Conservation (phyloP, 176 grass and related monocot genomes). For the Rhipidocladum racemiflorum region DNA sequence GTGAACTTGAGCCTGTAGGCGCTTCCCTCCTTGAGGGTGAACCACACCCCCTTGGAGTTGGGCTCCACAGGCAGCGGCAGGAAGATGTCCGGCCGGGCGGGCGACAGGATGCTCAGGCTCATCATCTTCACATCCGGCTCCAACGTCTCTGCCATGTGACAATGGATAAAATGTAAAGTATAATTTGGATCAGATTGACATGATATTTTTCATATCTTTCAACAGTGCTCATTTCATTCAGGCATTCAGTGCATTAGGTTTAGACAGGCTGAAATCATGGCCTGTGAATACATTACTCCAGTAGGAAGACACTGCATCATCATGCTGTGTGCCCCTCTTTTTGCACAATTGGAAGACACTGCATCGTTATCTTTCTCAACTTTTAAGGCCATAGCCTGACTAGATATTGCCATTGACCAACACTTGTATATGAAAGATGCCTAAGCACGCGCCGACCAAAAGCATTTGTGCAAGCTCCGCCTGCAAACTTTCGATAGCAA, state of each 20-base stretch:
- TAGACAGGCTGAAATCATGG: neutral
- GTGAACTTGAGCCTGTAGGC: conserved; percentile 95
- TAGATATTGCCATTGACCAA: too few species aligned
- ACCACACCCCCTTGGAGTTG: conserved; percentile 77
- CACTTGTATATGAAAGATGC: neutral
- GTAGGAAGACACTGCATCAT: neutral
- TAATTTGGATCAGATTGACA: neutral
- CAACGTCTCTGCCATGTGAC: conserved; percentile 44
- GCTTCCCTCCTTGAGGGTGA: conserved; percentile 85
- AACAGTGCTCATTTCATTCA: neutral
- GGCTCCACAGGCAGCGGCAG: conserved; percentile 68
- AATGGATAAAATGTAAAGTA: neutral
- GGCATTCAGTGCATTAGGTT: neutral
- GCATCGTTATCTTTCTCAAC: neutral
- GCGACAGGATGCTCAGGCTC: conserved; percentile 75
- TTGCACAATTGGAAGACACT: neutral
- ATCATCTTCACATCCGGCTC: conserved; percentile 90
- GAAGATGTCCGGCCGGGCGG: conserved; percentile 64
- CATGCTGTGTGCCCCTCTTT: neutral
- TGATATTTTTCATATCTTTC: neutral
- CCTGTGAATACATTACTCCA: neutral
- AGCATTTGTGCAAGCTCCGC: neutral
- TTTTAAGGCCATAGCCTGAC: too few species aligned
- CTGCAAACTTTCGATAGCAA: neutral
- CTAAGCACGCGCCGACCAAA: neutral